Evolutionary conservation across 805 yeast genomes (phyloP), one percentile per base, ranked within the genome.

Genomic region (Teunomyces barrocoloradensis): DNA sequence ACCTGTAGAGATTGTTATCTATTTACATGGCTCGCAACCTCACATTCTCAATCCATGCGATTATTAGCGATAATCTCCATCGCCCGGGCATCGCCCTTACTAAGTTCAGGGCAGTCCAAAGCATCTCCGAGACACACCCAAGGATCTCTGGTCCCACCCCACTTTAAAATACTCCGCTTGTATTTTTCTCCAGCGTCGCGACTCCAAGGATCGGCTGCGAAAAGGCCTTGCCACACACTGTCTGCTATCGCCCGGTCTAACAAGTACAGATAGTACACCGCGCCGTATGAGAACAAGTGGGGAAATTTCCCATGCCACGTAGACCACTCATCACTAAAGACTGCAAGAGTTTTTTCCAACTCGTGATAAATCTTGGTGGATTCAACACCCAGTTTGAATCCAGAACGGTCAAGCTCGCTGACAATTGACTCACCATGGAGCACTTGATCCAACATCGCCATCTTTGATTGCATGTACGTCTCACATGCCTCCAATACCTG

Each of bases 231-330:
- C 91, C 96, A 94, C 2, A 92, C 78, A 58, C 82, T 83, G 21
- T 89, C 81, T 0, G 98, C 97, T 53, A 94, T 87, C 5, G 96
- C 97, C 34, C 97, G 71, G 66, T 94, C 99, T 47, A 94, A 78
- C 44, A 94, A 66, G 62, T 94, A 94, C 27, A 96, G 87, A 68
- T 94, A 94, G 61, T 94, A 94, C 0, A 91, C 87, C 0, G 97
- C 88, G 1, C 98, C 98, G 60, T 94, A 94, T 0, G 96, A 89
- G 55, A 86, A 87, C 35, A 94, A 69, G 61, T 94, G 99, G 1
- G 97, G 96, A 66, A 94, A 91, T 60, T 85, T 89, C 1, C 96
- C 97, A 48, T 89, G 95, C 96, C 97, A 91, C 21, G 84, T 84
- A 1, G 96, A 84, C 53, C 78, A 71, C 15, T 74, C 66, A 54